A percentile compares a stretch with the other conserved stretches of the same genome.
Evolutionary conservation across 1,284 basidiomycete genomes (phyloP).

Genomic region (Coniferiporia weirii): DNA sequence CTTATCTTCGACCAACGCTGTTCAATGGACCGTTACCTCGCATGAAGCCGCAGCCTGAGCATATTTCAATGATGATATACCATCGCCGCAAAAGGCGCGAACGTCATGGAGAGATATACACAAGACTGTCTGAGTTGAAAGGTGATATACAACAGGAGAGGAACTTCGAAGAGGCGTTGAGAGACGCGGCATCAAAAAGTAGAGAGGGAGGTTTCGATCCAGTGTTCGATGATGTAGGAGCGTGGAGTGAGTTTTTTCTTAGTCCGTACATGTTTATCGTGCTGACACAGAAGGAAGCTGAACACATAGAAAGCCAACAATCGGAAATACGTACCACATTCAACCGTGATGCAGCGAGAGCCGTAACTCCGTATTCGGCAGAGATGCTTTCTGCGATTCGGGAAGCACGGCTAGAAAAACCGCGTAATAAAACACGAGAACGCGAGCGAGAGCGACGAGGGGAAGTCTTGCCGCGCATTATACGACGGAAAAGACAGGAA

Average conservation of each 20-base stretch:
- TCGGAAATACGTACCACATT: constrained; percentile 31
- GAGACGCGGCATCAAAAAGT: constrained; percentile 14
- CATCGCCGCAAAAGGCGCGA: constrained; percentile 48
- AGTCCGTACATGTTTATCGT: neutral
- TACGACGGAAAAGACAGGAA: constrained; percentile 41
- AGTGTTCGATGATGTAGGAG: constrained; percentile 23
- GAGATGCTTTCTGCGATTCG: constrained; percentile 45
- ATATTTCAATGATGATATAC: constrained; percentile 64
- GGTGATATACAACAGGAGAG: constrained; percentile 50
- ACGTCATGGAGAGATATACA: constrained; percentile 35
- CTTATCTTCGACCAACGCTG: constrained; percentile 53
- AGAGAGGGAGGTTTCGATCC: constrained; percentile 23
- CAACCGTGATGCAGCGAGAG: constrained; percentile 36
- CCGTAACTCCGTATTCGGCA: constrained; percentile 38
- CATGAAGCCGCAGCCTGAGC: constrained; percentile 68
- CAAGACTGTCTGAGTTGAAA: constrained; percentile 31
- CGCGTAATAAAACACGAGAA: constrained; percentile 58
- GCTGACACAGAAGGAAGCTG: constrained; percentile 21
- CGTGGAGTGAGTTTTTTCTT: constrained; percentile 39
- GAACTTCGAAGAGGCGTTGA: constrained; percentile 46
- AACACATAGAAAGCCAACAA: constrained; percentile 20
- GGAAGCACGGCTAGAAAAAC: constrained; percentile 51
- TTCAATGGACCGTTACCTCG: constrained; percentile 69
- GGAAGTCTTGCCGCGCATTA: constrained; percentile 45
- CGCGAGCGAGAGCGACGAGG: constrained; percentile 54